Conservation (phyloP, 2,329 filamentous ascomycete species). For the Cladosporium sp. region DNA sequence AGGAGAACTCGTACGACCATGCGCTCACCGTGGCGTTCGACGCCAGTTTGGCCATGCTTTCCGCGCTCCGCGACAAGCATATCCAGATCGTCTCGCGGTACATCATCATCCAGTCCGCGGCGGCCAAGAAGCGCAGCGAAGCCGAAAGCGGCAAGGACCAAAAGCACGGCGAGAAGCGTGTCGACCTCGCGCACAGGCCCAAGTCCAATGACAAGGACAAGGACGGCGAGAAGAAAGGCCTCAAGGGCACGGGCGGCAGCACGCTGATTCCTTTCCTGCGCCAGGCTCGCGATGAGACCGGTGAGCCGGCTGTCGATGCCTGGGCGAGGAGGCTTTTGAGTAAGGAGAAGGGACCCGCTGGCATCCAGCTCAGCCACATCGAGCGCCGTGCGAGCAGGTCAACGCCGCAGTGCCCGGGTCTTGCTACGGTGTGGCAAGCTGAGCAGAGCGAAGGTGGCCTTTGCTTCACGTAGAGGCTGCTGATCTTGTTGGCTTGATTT, state of each 20-base stretch:
- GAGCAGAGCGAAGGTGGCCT: constrained; percentile 10
- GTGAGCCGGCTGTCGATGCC: constrained; percentile 73
- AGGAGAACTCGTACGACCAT: constrained; percentile 53
- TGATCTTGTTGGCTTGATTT: no score
- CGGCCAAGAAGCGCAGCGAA: constrained; percentile 50
- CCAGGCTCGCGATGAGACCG: constrained; percentile 92
- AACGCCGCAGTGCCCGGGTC: constrained; percentile 4
- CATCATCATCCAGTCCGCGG: constrained; percentile 81
- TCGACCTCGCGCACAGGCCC: constrained; percentile 43
- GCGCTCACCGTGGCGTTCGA: constrained; percentile 78
- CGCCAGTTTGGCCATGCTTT: constrained; percentile 75
- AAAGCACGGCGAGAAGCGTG: constrained; percentile 46
- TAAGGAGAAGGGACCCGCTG: constrained; percentile 40
- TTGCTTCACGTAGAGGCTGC: constrained; percentile 17
- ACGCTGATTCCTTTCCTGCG: constrained; percentile 93
- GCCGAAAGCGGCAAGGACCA: constrained; percentile 27
- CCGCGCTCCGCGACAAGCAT: constrained; percentile 80
- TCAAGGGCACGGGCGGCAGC: constrained; percentile 88
- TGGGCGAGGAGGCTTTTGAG: constrained; percentile 56
- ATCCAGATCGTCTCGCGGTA: constrained; percentile 95
- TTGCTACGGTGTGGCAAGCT: constrained; percentile 7
- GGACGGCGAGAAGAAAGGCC: constrained; percentile 44
- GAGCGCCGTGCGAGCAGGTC: constrained; percentile 5
- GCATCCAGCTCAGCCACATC: constrained; percentile 7
- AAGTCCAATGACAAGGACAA: constrained; percentile 5